Base-by-base conservation (phyloP, 371 early-diverging fungal species). In the Apophysomyces sp. region DNA sequence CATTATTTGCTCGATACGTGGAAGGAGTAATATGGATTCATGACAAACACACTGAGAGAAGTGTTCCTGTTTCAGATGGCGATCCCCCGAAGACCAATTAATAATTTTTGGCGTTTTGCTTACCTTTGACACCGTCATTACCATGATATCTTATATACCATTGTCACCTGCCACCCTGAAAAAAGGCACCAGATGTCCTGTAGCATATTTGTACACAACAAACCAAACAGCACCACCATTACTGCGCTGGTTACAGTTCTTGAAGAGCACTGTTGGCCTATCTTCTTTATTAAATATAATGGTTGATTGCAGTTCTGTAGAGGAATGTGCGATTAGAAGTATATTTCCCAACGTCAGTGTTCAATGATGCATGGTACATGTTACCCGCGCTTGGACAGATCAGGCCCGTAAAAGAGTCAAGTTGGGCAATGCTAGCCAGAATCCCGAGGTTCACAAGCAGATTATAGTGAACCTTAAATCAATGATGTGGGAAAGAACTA, bases 151-250 rank as follows among this genome's bases (percentile, higher is more conserved):
- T n/a, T 41, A 16, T 49, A 49, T 16, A 58, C 58, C 21, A 21
- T 57, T 18, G 58, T 57, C 4, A 24, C 40, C 29, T 40, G 58
- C 9, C 58, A 57, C 26, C 9, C 24, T n/a, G 4, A 26, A 40
- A 24, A 40, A 39, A 26, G 37, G 27, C 26, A 36, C 2, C 18
- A 51, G 59, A 6, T 29, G 27, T 9, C 52, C 51, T 32, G 51
- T 34, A 2, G 59, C 59, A 49, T 58, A 58, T 26, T 32, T 58
- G 49, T 29, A 49, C 30, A 58, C 59, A 6, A 30, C 29, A 26
- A 29, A 58, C 51, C 59, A 29, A n/a, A 39, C 59, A 6, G 12
- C 59, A 12, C 15, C 13, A 51, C 60, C 60, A 29, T 13, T 59
- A 12, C 12, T 27, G 13, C 4, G 27, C 1, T 59, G 60, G 52